Percentiles rank a stretch among this genome's conserved stretches.
Conservation (phyloP, 495 filamentous ascomycete genomes). For the Hypomontagnella monticulosa region DNA sequence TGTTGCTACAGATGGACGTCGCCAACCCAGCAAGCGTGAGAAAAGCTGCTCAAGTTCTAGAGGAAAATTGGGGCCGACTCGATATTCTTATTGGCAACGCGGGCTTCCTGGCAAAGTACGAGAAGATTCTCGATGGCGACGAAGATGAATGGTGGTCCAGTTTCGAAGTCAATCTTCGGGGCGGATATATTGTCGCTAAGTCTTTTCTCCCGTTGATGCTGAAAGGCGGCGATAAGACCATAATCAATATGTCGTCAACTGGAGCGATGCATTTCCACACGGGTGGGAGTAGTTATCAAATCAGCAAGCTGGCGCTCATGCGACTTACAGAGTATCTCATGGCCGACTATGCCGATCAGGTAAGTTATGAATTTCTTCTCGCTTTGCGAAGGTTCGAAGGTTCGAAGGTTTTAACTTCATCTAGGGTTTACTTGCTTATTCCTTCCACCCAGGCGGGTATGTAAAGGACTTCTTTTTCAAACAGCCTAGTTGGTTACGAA, state of each 20-base stretch:
- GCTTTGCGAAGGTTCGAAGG: too few relatives aligned
- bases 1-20: slow-evolving; percentile 55
- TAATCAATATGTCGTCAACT: slow-evolving; percentile 56
- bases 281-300: slow-evolving; percentile 53
- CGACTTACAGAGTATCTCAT: slow-evolving; percentile 57
- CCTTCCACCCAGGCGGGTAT: slow-evolving; percentile 60
- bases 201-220: slow-evolving; percentile 58
- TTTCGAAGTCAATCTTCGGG: slow-evolving; percentile 58
- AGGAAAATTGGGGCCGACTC: slow-evolving; percentile 44
- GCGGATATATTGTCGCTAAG: slow-evolving; percentile 39
- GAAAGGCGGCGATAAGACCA: slow-evolving; percentile 56
- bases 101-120: slow-evolving; percentile 49
- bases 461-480: slow-evolving; percentile 24
- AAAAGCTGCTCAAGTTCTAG: slow-evolving; percentile 36
- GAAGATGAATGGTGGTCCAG: slow-evolving; percentile 55
- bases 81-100: slow-evolving; percentile 65
- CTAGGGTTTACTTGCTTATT: slow-evolving; percentile 55
- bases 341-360: slow-evolving; percentile 52
- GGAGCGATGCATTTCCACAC: slow-evolving; percentile 49
- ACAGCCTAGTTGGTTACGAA: neutral
- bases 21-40: slow-evolving; percentile 47
- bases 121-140: slow-evolving; percentile 51
- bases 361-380: slow-evolving; percentile 1
- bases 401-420: neutral
- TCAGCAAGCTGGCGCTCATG: slow-evolving; percentile 58